Base-by-base conservation (phyloP, 768 basidiomycete genomes). In the Gymnopilus junonius region DNA sequence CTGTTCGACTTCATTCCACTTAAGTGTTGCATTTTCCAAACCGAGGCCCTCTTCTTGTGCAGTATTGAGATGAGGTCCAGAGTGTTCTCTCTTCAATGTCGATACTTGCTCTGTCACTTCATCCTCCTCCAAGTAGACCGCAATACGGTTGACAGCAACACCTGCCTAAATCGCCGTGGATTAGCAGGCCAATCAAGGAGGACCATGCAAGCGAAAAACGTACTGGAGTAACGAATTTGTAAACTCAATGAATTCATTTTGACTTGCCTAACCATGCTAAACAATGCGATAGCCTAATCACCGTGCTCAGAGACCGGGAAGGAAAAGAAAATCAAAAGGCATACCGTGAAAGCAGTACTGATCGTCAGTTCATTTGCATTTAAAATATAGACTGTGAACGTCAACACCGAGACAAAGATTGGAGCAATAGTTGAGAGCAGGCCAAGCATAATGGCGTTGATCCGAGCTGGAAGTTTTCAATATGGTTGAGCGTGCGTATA, bases 311-410 rank as follows among this genome's bases (percentile, higher is more conserved):
- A 21, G 32, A 12, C 29, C 1, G 25, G 39, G 10, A 62, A 40
- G 42, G 27, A 39, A 62, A 40, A 39, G n/a, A 20, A 34, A 54
- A 4, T 4, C 32, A 34, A n/a, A 59, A 17, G n/a, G 77, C 86
- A 31, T 48, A 89, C 89, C 55, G 95, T 97, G 72, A 97, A 97
- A 0, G 96, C 95, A 17, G 87, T 82, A 3, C 90, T 82, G 50
- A 95, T 82, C 0, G 93, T 91, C 55, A 99, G 74, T 71, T 92
- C 79, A 46, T 93, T 84, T 0, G 92, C 91, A 64, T 83, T 85
- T 65, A 86, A 77, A 31, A 95, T 86, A 64, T 86, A 94, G 20
- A 80, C 82, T 67, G 87, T 81, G 83, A 97, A 97, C 1, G 91
- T 88, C n/a, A 92, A 82, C 58, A 95, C 82, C 2, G 93, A 93